These are phyloP conservation scores for Adiantum capillusveneris DNA, from an alignment of 75 land plant species.

Conservation along the genomic window DNA sequence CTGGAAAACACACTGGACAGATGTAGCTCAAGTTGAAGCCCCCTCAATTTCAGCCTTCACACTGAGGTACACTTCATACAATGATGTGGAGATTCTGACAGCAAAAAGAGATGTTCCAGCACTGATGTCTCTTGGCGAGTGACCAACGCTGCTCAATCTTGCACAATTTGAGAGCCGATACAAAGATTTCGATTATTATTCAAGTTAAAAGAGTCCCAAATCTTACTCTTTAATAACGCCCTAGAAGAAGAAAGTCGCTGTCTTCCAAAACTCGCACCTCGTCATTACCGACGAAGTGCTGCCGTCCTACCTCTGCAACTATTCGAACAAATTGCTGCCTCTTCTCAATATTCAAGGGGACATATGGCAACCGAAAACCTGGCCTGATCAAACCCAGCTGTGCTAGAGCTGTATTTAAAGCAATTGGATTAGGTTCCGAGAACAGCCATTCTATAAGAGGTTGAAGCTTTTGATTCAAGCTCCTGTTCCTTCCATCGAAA, in stretches of 20 bases:
- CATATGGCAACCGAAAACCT: slow-evolving; percentile 68
- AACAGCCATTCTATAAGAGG: slow-evolving; percentile 76
- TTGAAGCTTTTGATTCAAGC: slow-evolving; percentile 42
- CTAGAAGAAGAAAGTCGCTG: slow-evolving; percentile 55
- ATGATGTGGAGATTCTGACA: too few relatives aligned
- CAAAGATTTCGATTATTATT: too few relatives aligned
- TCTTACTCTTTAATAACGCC: slow-evolving; percentile 38
- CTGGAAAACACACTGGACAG: too few relatives aligned
- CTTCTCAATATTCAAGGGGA: slow-evolving; percentile 43
- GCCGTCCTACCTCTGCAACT: slow-evolving; percentile 56
- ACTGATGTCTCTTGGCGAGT: too few relatives aligned
- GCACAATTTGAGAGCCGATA: too few relatives aligned
- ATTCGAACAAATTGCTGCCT: slow-evolving; percentile 58
- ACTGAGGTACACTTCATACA: too few relatives aligned
- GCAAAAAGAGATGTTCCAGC: too few relatives aligned
- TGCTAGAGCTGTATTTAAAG: slow-evolving; percentile 71
- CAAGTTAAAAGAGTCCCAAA: too few relatives aligned
- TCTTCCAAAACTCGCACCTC: slow-evolving; percentile 65
- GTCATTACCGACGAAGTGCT: slow-evolving; percentile 63
- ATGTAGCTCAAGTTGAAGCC: too few relatives aligned
- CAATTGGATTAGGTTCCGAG: slow-evolving; percentile 73
- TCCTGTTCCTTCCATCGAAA: slow-evolving; percentile 39
- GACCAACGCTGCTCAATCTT: too few relatives aligned
- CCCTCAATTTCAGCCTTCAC: too few relatives aligned
- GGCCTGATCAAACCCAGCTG: slow-evolving; percentile 75